phyloP scores from a whole-genome alignment of 2,329 filamentous ascomycete genomes.

The Calonectria hongkongensis region DNA sequence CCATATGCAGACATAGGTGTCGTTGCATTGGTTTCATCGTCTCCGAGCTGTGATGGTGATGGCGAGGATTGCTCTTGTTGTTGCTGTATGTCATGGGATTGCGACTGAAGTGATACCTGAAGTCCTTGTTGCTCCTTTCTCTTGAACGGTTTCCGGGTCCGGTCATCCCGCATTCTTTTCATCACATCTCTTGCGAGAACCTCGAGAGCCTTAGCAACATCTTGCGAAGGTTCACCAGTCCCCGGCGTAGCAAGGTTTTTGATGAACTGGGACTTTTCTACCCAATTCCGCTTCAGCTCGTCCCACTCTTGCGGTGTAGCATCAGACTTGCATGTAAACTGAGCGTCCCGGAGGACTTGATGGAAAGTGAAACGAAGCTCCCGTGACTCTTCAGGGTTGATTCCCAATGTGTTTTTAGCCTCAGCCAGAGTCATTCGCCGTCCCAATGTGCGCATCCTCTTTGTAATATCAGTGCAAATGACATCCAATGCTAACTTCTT shows the following conservation, averaged over 20 bases:
- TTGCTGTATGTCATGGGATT: constrained; percentile 19
- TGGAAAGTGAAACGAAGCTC: constrained; percentile 80
- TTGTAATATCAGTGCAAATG: constrained; percentile 88
- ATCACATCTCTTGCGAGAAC: constrained; percentile 84
- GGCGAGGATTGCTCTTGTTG: constrained; percentile 17
- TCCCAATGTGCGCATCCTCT: constrained; percentile 81
- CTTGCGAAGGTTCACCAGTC: constrained; percentile 70
- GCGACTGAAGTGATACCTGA: constrained; percentile 9
- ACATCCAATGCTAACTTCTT: constrained; percentile 84
- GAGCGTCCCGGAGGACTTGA: constrained; percentile 77
- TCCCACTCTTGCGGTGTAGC: constrained; percentile 83
- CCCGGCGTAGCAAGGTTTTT: constrained; percentile 70
- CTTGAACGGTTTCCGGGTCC: constrained; percentile 70
- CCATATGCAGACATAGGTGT: constrained; percentile 17
- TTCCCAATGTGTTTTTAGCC: constrained; percentile 77
- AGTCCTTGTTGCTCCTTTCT: constrained; percentile 23
- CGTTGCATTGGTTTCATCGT: constrained; percentile 3
- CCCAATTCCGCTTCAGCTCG: constrained; percentile 81
- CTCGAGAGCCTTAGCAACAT: constrained; percentile 80
- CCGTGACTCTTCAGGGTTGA: constrained; percentile 69
- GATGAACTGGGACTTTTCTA: constrained; percentile 73
- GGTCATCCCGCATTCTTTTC: constrained; percentile 84
- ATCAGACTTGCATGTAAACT: constrained; percentile 84
- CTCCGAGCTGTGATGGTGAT: not conserved
- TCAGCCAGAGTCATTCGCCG: constrained; percentile 83